Evolutionary conservation across 352 stramenopile genomes (phyloP).

Genomic region (Blastocystis hominis): DNA sequence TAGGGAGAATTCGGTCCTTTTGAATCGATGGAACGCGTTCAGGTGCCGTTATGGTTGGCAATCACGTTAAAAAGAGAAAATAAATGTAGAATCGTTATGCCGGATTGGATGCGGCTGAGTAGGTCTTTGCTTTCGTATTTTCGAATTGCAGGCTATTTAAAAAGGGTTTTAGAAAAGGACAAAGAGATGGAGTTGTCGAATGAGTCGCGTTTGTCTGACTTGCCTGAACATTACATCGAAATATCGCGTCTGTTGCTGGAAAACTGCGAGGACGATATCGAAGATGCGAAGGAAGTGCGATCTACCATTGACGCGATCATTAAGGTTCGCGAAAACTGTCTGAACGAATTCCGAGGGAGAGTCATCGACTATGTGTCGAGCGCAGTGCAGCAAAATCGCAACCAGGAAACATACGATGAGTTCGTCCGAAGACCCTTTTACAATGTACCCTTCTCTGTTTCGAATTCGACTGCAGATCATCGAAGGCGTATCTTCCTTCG

Average conservation of each 20-base stretch:
- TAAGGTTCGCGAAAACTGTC: conserved; percentile 37
- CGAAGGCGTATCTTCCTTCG: neutral
- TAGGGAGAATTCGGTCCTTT: conserved; percentile 55
- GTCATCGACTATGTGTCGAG: conserved; percentile 1
- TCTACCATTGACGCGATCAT: conserved; percentile 15
- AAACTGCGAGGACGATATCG: conserved; percentile 49
- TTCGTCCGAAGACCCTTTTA: conserved; percentile 29
- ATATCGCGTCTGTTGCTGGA: conserved; percentile 36
- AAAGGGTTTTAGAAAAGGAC: neutral
- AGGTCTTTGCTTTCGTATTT: neutral
- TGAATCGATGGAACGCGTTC: conserved; percentile 41
- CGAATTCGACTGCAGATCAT: neutral
- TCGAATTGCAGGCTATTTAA: neutral
- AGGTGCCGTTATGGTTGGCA: conserved; percentile 43
- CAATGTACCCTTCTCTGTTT: neutral
- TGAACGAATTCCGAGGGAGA: conserved; percentile 21
- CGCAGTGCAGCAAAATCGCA: neutral
- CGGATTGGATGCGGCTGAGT: conserved; percentile 26
- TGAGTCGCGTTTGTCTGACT: neutral
- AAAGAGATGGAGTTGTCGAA: neutral
- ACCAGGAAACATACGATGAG: neutral
- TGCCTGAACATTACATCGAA: conserved; percentile 43
- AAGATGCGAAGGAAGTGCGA: neutral
- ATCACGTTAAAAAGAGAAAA: conserved; percentile 43
- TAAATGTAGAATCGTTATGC: conserved; percentile 55